Evolutionary conservation across 2,329 filamentous ascomycete genomes (phyloP).

Genomic region (Alternaria viburni): DNA sequence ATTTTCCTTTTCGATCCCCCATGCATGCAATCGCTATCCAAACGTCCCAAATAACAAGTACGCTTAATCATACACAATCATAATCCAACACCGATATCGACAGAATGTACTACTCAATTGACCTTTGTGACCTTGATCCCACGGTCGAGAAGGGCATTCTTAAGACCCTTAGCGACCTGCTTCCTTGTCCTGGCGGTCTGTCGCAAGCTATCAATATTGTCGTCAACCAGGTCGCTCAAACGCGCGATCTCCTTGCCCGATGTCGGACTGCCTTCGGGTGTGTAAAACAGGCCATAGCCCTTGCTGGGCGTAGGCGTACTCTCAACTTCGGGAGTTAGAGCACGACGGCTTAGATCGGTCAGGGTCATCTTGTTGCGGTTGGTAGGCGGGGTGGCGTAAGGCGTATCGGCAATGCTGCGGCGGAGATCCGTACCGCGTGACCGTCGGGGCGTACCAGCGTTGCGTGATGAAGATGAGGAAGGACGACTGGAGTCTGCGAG

Average conservation of each 20-base stretch:
- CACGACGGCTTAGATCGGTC: slow-evolving; percentile 35
- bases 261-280: slow-evolving; percentile 36
- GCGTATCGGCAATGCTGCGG: slow-evolving; percentile 30
- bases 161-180: slow-evolving; percentile 48
- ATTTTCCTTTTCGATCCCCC: not conserved
- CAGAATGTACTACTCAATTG: slow-evolving; percentile 1
- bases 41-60: slow-evolving; percentile 10
- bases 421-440: slow-evolving; percentile 20
- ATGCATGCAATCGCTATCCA: slow-evolving; percentile 15
- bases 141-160: slow-evolving; percentile 43
- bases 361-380: slow-evolving; percentile 41
- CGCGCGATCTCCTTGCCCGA: slow-evolving; percentile 37
- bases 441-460: slow-evolving; percentile 24
- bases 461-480: slow-evolving; percentile 29
- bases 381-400: slow-evolving; percentile 48
- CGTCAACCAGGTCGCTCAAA: slow-evolving; percentile 50
- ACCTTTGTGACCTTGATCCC: slow-evolving; percentile 39
- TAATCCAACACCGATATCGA: slow-evolving; percentile 5
- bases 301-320: slow-evolving; percentile 32
- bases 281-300: slow-evolving; percentile 46
- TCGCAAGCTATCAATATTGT: slow-evolving; percentile 48
- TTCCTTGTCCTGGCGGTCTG: slow-evolving; percentile 45
- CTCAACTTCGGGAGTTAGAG: slow-evolving; percentile 40
- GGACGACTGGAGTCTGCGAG: slow-evolving; percentile 31
- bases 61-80: slow-evolving; percentile 33